Percentiles rank a stretch among this genome's conserved stretches.
Evolutionary conservation across 73 alveolate species (phyloP).

Genomic region (Tetrahymena elliotti): DNA sequence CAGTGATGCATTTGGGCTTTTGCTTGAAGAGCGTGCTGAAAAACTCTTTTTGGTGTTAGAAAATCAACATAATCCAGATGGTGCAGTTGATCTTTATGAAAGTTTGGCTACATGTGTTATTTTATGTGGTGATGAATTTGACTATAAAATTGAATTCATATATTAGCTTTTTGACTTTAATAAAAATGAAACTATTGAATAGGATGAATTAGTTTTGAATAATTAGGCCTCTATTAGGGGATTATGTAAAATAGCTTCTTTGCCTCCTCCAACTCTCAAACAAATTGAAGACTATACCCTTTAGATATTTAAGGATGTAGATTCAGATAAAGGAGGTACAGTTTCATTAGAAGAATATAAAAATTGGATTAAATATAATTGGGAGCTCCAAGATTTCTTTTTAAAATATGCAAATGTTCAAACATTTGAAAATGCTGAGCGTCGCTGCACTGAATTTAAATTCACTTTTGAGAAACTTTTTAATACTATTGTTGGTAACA

Average conservation of each 20-base stretch:
- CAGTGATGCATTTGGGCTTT: slow-evolving; percentile 26
- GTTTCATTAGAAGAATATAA: slow-evolving; percentile 27
- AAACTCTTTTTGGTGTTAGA: slow-evolving; percentile 17
- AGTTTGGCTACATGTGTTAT: slow-evolving; percentile 34
- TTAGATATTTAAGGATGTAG: slow-evolving; percentile 17
- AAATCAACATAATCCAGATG: slow-evolving; percentile 24
- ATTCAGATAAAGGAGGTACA: slow-evolving; percentile 21
- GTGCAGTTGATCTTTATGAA: slow-evolving; percentile 34
- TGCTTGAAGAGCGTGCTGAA: slow-evolving; percentile 22
- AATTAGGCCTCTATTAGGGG: slow-evolving; percentile 26
- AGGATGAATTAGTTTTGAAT: slow-evolving; percentile 13
- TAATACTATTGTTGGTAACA: slow-evolving; percentile 22
- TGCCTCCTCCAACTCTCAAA: slow-evolving; percentile 23
- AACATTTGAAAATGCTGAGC: slow-evolving; percentile 42
- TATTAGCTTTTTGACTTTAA: slow-evolving; percentile 32
- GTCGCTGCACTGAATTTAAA: slow-evolving; percentile 23
- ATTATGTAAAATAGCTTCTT: slow-evolving; percentile 20
- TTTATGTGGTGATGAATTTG: slow-evolving; percentile 34
- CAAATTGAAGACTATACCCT: slow-evolving; percentile 15
- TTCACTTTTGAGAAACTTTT: slow-evolving; percentile 11
- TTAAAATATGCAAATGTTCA: slow-evolving; percentile 13
- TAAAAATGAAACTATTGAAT: slow-evolving; percentile 16
- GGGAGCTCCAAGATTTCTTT: slow-evolving; percentile 41
- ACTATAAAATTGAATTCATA: slow-evolving; percentile 10
- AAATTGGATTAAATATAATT: slow-evolving; percentile 9